Conservation (phyloP, 116 monocot genomes). For the Thalassia testudinum region DNA sequence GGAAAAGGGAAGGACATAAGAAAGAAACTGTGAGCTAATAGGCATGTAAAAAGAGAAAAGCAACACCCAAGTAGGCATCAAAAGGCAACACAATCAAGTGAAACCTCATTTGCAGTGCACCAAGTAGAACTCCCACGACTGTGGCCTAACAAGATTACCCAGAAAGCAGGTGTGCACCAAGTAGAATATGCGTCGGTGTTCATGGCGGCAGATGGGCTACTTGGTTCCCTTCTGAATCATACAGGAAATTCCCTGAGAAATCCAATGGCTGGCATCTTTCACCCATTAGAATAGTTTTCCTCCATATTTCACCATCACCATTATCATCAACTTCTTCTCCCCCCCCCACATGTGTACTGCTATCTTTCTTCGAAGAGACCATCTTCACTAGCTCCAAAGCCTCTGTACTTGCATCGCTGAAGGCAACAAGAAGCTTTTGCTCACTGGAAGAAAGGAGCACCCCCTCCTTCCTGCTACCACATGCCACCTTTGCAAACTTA, state of each 20-base stretch:
- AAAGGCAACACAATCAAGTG: no score
- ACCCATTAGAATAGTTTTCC: slow-evolving; percentile 10
- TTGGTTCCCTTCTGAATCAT: slow-evolving; percentile 5
- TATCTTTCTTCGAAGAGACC: slow-evolving; percentile 6
- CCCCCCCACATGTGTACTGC: background rate
- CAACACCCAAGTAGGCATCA: no score
- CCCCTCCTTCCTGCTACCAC: background rate
- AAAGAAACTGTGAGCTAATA: no score
- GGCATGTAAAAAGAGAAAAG: no score
- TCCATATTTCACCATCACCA: slow-evolving; percentile 6
- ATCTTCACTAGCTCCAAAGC: background rate
- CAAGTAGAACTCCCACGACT: no score
- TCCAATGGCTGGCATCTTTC: slow-evolving; percentile 6
- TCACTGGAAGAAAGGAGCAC: background rate
- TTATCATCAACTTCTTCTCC: background rate
- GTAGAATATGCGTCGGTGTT: background rate
- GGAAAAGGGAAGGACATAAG: no score
- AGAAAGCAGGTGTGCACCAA: no score
- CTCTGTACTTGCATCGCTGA: background rate
- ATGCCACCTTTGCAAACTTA: background rate
- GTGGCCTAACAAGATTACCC: no score
- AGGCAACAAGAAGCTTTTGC: background rate
- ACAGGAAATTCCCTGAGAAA: slow-evolving; percentile 4
- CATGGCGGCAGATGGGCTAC: background rate
- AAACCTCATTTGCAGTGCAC: no score